A percentile compares a stretch with the other conserved stretches of the same genome.
Conservation (phyloP, 345 rosid species). For the Salix purpurea region DNA sequence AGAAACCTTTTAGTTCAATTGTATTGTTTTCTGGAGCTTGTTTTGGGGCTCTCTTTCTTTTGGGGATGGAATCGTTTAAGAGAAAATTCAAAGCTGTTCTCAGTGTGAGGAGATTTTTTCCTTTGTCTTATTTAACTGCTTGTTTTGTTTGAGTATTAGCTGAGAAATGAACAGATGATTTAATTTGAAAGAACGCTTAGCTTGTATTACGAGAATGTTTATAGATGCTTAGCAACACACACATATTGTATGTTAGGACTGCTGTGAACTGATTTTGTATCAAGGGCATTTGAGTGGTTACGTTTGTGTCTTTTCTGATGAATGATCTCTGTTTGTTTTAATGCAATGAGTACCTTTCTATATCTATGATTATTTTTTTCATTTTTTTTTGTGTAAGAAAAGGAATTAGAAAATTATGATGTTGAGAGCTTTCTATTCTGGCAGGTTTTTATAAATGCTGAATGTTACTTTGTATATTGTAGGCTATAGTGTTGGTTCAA, state of each 20-base stretch:
- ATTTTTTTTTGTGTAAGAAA: neutral
- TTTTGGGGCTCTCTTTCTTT: slow-evolving; percentile 9
- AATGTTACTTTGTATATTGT: neutral
- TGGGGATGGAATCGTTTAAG: slow-evolving; percentile 33
- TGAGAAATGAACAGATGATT: neutral
- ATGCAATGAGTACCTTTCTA: neutral
- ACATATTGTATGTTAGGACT: neutral
- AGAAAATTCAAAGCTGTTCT: slow-evolving; percentile 30
- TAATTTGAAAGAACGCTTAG: neutral
- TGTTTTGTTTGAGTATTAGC: neutral
- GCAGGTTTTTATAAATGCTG: neutral
- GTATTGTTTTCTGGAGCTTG: slow-evolving; percentile 33
- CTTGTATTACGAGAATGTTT: neutral
- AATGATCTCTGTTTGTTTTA: slow-evolving; percentile 6
- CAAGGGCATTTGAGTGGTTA: neutral
- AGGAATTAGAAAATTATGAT: neutral
- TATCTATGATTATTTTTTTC: too few species aligned
- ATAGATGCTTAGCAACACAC: neutral
- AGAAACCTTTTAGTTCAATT: slow-evolving; percentile 32
- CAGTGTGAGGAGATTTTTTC: slow-evolving; percentile 28
- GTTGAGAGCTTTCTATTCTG: neutral
- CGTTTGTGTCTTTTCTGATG: neutral
- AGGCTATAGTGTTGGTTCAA: neutral
- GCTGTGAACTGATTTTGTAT: neutral
- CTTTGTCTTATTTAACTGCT: neutral